Evolutionary conservation across 805 yeast genomes (phyloP).

Genomic region (Starmerella roubikii): DNA sequence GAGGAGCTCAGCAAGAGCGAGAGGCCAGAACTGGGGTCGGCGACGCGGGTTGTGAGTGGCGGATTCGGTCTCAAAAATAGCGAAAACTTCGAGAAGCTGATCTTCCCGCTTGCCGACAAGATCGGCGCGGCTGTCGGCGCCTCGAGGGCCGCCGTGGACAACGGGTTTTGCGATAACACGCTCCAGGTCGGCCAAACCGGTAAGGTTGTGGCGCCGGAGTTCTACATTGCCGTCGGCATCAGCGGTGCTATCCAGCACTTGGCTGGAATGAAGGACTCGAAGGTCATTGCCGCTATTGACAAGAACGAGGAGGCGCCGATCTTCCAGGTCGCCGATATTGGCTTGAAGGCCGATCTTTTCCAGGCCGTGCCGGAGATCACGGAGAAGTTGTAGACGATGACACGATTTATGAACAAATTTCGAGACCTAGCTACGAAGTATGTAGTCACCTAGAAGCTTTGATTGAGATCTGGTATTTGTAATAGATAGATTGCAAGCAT

Average conservation of each 20-base stretch:
- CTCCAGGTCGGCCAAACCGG: conserved; percentile 98
- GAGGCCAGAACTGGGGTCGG: conserved; percentile 84
- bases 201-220: conserved; percentile 91
- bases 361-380: conserved; percentile 86
- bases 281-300: conserved; percentile 84
- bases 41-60: conserved; percentile 71
- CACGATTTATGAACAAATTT: too few relatives aligned
- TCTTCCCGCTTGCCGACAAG: conserved; percentile 73
- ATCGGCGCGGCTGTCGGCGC: conserved; percentile 93
- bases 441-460: too few relatives aligned
- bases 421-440: too few relatives aligned
- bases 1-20: conserved; percentile 64
- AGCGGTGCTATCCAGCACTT: conserved; percentile 97
- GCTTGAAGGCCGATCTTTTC: conserved; percentile 78
- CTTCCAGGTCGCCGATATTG: conserved; percentile 78
- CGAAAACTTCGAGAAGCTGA: conserved; percentile 63
- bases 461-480: too few relatives aligned
- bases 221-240: conserved; percentile 84
- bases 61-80: conserved; percentile 89
- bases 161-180: conserved; percentile 91
- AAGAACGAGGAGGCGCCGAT: conserved; percentile 92
- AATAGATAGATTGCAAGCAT: too few relatives aligned
- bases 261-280: conserved; percentile 97
- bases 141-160: conserved; percentile 94
- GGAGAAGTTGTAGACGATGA: conserved; percentile 32